Evolutionary conservation across 768 basidiomycete species (phyloP).

Genomic region (Brasilioporus rufonigricans): DNA sequence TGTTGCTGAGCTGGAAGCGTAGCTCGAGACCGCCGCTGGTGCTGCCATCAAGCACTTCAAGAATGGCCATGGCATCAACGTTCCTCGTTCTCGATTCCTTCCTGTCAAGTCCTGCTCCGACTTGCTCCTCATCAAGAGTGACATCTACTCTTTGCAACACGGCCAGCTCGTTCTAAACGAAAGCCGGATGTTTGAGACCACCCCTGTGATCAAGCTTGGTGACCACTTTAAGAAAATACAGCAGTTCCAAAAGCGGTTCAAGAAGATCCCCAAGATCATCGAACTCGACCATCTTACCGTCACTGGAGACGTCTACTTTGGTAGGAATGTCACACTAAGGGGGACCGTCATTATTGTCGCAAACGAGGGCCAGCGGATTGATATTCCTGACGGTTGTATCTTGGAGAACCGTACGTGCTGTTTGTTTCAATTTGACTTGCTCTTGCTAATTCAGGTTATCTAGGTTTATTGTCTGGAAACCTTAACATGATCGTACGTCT

Average conservation of each 20-base stretch:
- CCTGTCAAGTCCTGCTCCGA: slow-evolving; percentile 65
- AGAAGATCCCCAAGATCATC: slow-evolving; percentile 68
- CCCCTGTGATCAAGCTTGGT: slow-evolving; percentile 75
- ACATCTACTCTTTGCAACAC: slow-evolving; percentile 69
- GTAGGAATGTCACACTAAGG: slow-evolving; percentile 59
- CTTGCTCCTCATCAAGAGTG: slow-evolving; percentile 63
- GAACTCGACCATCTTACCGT: slow-evolving; percentile 77
- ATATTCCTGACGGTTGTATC: slow-evolving; percentile 72
- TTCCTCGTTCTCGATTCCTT: slow-evolving; percentile 70
- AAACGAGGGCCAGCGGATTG: slow-evolving; percentile 72
- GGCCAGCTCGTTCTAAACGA: slow-evolving; percentile 64
- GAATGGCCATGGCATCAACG: slow-evolving; percentile 68
- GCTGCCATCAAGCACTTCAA: slow-evolving; percentile 73
- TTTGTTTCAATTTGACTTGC: background rate
- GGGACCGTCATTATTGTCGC: slow-evolving; percentile 76
- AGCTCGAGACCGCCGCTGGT: slow-evolving; percentile 75
- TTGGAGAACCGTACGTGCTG: slow-evolving; percentile 58
- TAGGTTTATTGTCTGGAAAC: slow-evolving; percentile 70
- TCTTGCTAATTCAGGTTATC: slow-evolving; percentile 12
- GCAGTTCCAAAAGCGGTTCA: slow-evolving; percentile 73
- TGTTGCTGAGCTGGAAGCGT: slow-evolving; percentile 3
- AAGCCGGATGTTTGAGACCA: slow-evolving; percentile 54
- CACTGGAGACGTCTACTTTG: slow-evolving; percentile 65
- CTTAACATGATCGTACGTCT: slow-evolving; percentile 65
- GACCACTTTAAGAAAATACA: slow-evolving; percentile 76